These are phyloP conservation scores for Scutellaria galericulata DNA, from an alignment of 257 asterid genomes.

Conservation along the genomic window DNA sequence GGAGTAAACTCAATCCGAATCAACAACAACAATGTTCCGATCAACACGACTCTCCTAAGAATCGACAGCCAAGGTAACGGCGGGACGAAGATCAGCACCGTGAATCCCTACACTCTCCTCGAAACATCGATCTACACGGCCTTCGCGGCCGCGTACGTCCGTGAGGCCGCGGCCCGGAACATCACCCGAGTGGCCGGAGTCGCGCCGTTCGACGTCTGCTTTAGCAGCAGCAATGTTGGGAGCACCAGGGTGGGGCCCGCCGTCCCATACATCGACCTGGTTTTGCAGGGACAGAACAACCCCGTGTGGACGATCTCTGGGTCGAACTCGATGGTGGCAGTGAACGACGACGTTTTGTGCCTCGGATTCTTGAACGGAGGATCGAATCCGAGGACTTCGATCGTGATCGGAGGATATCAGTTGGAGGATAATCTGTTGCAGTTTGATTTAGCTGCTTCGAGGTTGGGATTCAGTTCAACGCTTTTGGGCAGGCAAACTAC, in stretches of 20 bases:
- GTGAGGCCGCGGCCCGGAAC: slow-evolving; percentile 48
- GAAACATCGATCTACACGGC: slow-evolving; percentile 58
- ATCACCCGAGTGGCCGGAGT: slow-evolving; percentile 47
- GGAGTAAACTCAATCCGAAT: slow-evolving; percentile 48
- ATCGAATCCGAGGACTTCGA: slow-evolving; percentile 50
- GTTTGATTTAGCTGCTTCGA: slow-evolving; percentile 65
- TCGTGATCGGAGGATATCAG: slow-evolving; percentile 66
- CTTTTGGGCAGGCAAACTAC: slow-evolving; percentile 53
- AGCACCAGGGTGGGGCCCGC: slow-evolving; percentile 59
- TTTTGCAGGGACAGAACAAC: slow-evolving; percentile 50
- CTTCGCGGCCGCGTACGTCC: slow-evolving; percentile 40
- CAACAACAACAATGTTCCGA: slow-evolving; percentile 38
- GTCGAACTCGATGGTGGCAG: slow-evolving; percentile 63
- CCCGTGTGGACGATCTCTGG: slow-evolving; percentile 61
- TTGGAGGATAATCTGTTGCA: slow-evolving; percentile 58
- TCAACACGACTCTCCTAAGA: slow-evolving; percentile 46
- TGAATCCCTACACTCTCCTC: slow-evolving; percentile 56
- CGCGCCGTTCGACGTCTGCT: slow-evolving; percentile 67
- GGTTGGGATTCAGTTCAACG: slow-evolving; percentile 59
- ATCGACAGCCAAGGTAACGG: slow-evolving; percentile 61
- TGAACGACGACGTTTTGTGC: slow-evolving; percentile 49
- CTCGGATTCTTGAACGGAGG: slow-evolving; percentile 66
- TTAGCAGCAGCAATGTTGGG: slow-evolving; percentile 39
- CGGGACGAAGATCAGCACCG: slow-evolving; percentile 72
- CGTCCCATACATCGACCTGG: slow-evolving; percentile 57